These are phyloP conservation scores for Phytophthora melonis DNA, from an alignment of 352 stramenopile species.

Conservation along the genomic window DNA sequence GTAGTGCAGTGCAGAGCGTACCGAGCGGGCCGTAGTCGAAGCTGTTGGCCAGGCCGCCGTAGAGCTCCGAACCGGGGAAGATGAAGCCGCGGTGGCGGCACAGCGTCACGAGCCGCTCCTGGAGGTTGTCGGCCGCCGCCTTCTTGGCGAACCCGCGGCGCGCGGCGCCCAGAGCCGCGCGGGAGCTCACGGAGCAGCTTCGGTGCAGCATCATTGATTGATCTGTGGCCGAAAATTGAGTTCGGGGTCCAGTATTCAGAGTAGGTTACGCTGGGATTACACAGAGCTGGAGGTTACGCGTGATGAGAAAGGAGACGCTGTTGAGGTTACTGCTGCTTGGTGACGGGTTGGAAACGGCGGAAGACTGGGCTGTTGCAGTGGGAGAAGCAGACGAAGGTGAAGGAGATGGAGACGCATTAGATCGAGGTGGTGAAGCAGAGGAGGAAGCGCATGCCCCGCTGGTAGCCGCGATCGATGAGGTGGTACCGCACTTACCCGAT, in stretches of 20 bases:
- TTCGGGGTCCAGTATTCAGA: neutral
- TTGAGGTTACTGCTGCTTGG: constrained; percentile 38
- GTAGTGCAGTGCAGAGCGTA: constrained; percentile 6
- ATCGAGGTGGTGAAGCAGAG: neutral
- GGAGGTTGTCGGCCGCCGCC: constrained; percentile 42
- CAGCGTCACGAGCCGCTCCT: constrained; percentile 83
- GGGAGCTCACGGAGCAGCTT: neutral
- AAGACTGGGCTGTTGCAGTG: constrained; percentile 34
- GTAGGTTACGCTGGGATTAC: neutral
- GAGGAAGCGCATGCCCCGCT: constrained; percentile 10
- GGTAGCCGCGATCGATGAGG: constrained; percentile 33
- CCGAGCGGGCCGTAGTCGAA: constrained; percentile 97
- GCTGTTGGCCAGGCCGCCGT: constrained; percentile 97
- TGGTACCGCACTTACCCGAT: constrained; percentile 60
- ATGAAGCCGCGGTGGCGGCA: constrained; percentile 94
- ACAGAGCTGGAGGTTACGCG: neutral
- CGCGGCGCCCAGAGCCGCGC: constrained; percentile 11
- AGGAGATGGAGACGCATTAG: neutral
- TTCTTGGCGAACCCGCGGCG: constrained; percentile 53
- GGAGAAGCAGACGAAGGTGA: neutral
- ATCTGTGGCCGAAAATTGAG: neutral
- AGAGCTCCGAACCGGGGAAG: constrained; percentile 96
- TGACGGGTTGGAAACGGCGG: constrained; percentile 34
- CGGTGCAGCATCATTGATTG: constrained; percentile 18
- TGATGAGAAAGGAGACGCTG: constrained; percentile 21